phyloP scores from a whole-genome alignment of 2,329 filamentous ascomycete species.

The Neoarthrinium moseri region DNA sequence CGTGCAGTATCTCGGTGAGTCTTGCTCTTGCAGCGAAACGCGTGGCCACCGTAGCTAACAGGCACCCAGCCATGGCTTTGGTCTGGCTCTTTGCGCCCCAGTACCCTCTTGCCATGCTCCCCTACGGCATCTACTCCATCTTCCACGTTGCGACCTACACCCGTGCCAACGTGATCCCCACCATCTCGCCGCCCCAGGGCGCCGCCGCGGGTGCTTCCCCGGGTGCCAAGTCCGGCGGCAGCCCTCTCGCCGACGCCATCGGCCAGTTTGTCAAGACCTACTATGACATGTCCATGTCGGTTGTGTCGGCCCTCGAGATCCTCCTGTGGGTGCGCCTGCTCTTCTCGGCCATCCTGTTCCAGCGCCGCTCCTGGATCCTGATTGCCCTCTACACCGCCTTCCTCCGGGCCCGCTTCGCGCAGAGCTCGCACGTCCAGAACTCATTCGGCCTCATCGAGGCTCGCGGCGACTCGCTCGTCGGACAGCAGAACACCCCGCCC shows the following conservation, averaged over 20 bases:
- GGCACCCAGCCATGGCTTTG: slow-evolving; percentile 79
- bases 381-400: slow-evolving; percentile 85
- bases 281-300: slow-evolving; percentile 93
- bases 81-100: slow-evolving; percentile 93
- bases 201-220: slow-evolving; percentile 54
- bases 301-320: slow-evolving; percentile 88
- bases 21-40: slow-evolving; percentile 11
- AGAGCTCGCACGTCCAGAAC: slow-evolving; percentile 90
- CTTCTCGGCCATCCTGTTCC: slow-evolving; percentile 80
- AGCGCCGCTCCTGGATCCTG: slow-evolving; percentile 87
- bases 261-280: slow-evolving; percentile 96
- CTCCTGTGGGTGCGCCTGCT: slow-evolving; percentile 81
- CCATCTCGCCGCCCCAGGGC: slow-evolving; percentile 75
- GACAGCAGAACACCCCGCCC: slow-evolving; percentile 84
- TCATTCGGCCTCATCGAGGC: slow-evolving; percentile 72
- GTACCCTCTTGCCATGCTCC: slow-evolving; percentile 85
- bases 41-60: slow-evolving; percentile 3
- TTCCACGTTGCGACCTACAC: slow-evolving; percentile 99
- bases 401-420: slow-evolving; percentile 83
- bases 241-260: slow-evolving; percentile 76
- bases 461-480: slow-evolving; percentile 76
- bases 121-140: slow-evolving; percentile 94
- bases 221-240: slow-evolving; percentile 54
- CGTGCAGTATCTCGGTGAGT: slow-evolving; percentile 91
- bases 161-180: slow-evolving; percentile 88